Evolutionary conservation across 1,139 yeast genomes (phyloP), one percentile per base, ranked within the genome.

Genomic region (Debaryomyces subglobosus): DNA sequence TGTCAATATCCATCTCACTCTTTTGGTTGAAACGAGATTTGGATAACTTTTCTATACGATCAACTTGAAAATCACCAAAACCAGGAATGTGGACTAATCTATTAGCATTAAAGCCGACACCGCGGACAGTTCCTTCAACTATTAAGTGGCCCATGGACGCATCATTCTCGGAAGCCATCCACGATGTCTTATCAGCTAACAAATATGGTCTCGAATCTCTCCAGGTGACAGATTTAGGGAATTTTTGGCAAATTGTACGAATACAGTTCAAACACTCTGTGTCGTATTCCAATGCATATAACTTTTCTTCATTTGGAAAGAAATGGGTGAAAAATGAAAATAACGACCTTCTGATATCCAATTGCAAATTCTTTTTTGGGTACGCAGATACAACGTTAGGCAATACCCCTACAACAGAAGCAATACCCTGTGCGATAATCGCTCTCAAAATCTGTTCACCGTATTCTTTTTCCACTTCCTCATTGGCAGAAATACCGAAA

Each of bases 371-470:
- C 59, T 79, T 83, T 66, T 86, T 87, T 25, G 88, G 88, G 55
- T 85, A 86, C 0, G 84, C 79, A 2, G 84, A 68, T 1, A 77
- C 76, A 37, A 90, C 65, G 59, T 90, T 89, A n/a, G 94, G 84
- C 30, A 94, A 81, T 6, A 91, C 89, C 23, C 96, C 95, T 50
- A 88, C 72, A 2, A 84, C 85, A 8, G 90, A 82, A 0, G 97
- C 86, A 24, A 94, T 86, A 74, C 99, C 99, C 71, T 95, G 99
- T 16, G 94, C 81, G 60, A 89, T 91, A 39, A 92, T 79, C 2
- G 96, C 87, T 66, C 98, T 82, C 53, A 95, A 77, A 37, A 92
- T 82, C 57, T 89, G 90, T 68, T 94, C 99, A 40, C 99, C 99
- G 59, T 83, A 82, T 34, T 78, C 78, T 37, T 77, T 72, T 53